Base-by-base conservation (phyloP, 177 flowering plant genomes). In the Vitis hybrid region DNA sequence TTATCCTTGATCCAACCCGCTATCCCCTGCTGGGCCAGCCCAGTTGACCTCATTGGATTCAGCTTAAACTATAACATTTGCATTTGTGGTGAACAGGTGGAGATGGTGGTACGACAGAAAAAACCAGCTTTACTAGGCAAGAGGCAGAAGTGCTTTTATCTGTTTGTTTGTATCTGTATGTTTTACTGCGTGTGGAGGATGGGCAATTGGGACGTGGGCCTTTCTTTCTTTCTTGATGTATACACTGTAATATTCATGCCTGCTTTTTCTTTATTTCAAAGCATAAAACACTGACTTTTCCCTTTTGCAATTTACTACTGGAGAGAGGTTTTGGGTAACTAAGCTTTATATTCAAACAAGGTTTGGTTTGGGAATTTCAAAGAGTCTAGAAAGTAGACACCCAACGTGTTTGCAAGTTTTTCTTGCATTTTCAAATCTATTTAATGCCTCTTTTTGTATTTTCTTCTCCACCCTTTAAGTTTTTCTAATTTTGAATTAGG, bases 101-200 rank as follows among this genome's bases (percentile, higher is more conserved):
- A 87, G 98, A 84, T 93, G 98, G 98, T 85, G 75, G 85, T 76
- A 80, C 55, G 89, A 88, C 71, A 79, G 78, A 55, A 89, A 67
- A 76, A 86, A 83, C 14, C 82, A 73, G 74, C 90, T 92, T 79
- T 90, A 81, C 58, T 89, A 84, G 74, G 57, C 22, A 67, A 67
- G 55, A 15, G 45, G 45, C 1, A 5, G 33, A 63, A 52, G 53
- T n/a, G 12, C 7, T 10, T 48, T 39, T 50, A 7, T 12, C 16
- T 45, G 45, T 52, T 51, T 45, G 9, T 62, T 22, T n/a, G 55
- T 20, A 39, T 13, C 13, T 62, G 20, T 29, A 39, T 39, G 45
- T 48, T 73, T 73, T 69, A 6, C 64, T 50, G 65, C 64, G 62
- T 48, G 29, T 26, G 29, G 29, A 26, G 29, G 29, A 16, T n/a